Evolutionary conservation across 2,329 filamentous ascomycete species (phyloP), one percentile per base, ranked within the genome.

Genomic region (Ascochyta rabiei): DNA sequence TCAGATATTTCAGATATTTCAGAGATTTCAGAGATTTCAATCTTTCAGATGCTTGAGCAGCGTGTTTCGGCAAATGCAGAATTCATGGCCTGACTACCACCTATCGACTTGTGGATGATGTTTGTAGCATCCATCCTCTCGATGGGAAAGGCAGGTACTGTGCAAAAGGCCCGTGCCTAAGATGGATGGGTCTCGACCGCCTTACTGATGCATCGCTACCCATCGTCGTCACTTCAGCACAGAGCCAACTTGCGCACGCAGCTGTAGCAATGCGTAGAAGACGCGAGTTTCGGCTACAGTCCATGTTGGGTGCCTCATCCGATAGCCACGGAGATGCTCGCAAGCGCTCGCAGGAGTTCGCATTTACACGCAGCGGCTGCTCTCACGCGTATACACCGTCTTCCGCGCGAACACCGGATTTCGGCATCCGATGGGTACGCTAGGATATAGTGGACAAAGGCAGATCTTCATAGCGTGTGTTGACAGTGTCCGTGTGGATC

Each of bases 401-500:
- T 18, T 16, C 24, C 13, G 13, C 21, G 16, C 30, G 6, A 21
- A 43, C 15, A 8, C 13, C 18, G 39, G 47, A 16, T 18, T 24
- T 23, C 44, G 39, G 50, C 50, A 44, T n/a, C 33, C 34, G 15
- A 26, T 30, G 26, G 19, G 3, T 28, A 21, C n/a, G 15, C 30
- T 33, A 18, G n/a, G 19, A 9, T 9, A 18, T 16, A 24, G 23
- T 30, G 37, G 13, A 15, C 8, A 18, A 37, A n/a, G 30, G 50
- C 33, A 41, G 43, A 55, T 48, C 47, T 33, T 33, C 19, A 34
- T 16, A 38, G 35, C 30, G 23, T 54, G 40, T 30, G 34, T 38
- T 52, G 30, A 30, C 33, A 31, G 43, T 49, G 38, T 44, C 43
- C 46, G 49, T 47, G 56, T 48, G 46, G 61, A 62, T 62, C 57